phyloP scores from a whole-genome alignment of 1,284 basidiomycete genomes.

The Cystobasidium sp. region DNA sequence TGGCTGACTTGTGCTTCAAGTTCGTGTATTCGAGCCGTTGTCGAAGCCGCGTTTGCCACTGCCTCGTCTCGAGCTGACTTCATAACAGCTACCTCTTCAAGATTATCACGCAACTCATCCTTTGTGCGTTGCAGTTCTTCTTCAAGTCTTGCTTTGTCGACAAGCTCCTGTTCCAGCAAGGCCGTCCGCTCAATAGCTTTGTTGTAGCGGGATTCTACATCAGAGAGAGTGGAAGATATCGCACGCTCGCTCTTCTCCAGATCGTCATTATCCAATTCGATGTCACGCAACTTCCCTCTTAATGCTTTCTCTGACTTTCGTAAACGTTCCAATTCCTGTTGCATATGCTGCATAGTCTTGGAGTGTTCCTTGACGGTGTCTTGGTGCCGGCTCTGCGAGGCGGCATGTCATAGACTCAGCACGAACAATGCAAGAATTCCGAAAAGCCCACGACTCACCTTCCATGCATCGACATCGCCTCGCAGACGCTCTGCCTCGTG shows the following conservation, averaged over 20 bases:
- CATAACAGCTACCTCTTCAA: constrained; percentile 29
- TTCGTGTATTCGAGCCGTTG: not conserved
- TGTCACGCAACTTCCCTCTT: constrained; percentile 63
- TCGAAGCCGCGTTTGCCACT: constrained; percentile 8
- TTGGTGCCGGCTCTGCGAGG: constrained; percentile 77
- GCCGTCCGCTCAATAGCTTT: constrained; percentile 94
- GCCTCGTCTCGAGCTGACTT: constrained; percentile 23
- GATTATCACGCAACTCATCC: constrained; percentile 78
- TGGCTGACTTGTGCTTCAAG: not conserved
- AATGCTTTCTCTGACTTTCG: constrained; percentile 50
- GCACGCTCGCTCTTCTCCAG: constrained; percentile 64
- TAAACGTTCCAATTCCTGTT: constrained; percentile 76
- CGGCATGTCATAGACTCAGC: not conserved
- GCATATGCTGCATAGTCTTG: constrained; percentile 78
- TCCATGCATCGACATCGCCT: constrained; percentile 86
- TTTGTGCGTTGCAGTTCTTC: constrained; percentile 89
- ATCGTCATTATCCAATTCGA: constrained; percentile 96
- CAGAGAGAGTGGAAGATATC: constrained; percentile 68
- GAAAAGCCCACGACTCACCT: constrained; percentile 64
- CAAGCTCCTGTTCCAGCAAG: constrained; percentile 91
- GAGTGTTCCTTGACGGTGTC: constrained; percentile 86
- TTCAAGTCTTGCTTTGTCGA: constrained; percentile 85
- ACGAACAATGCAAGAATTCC: not conserved
- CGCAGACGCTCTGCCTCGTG: constrained; percentile 75
- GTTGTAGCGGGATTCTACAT: constrained; percentile 83